Evolutionary conservation across 2,329 filamentous ascomycete species (phyloP), one percentile per base, ranked within the genome.

Genomic region (Chrysoporthe puriensis): DNA sequence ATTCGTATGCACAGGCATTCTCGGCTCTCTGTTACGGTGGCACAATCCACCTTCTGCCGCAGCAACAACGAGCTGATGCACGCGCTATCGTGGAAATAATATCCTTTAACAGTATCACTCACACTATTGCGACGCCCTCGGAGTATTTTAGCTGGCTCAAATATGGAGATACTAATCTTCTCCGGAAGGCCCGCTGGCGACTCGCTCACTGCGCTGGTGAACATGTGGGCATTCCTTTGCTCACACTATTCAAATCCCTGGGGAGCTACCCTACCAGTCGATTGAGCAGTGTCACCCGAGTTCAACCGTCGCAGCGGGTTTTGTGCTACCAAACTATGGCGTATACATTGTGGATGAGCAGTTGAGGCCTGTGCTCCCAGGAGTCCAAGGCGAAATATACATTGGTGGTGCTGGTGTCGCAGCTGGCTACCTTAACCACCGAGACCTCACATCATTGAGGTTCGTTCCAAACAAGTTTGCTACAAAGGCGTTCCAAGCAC

Each of bases 261-360:
- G 26, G 26, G 26, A 26, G 26, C 26, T 26, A 26, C 26, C 26
- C 26, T 26, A 26, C 26, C 26, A 26, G 26, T 26, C 26, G 26
- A 26, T 26, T 2, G 26, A 26, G 26, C 26, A 26, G 26, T 26
- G 26, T 26, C 26, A 26, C 26, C 26, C 26, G 26, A 26, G 26
- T 26, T 26, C 26, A 26, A 26, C 26, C 2, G 26, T 26, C 26
- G 48, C 42, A 5, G 46, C 18, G 21, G 66, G 46, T 6, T n/a
- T 34, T 18, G 18, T 48, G 2, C 34, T 68, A 9, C 72, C 76
- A 1, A 79, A 79, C 66, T 75, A 78, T 1, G 74, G 77, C 0
- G 69, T 81, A 4, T 83, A 82, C 67, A 77, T 85, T 8, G 72
- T 85, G 2, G 78, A 83, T 61, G 68, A 73, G 9, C 64, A 74